Evolutionary conservation across 2,329 filamentous ascomycete genomes (phyloP), one percentile per base, ranked within the genome.

Genomic region (Stromatinia cepivora): DNA sequence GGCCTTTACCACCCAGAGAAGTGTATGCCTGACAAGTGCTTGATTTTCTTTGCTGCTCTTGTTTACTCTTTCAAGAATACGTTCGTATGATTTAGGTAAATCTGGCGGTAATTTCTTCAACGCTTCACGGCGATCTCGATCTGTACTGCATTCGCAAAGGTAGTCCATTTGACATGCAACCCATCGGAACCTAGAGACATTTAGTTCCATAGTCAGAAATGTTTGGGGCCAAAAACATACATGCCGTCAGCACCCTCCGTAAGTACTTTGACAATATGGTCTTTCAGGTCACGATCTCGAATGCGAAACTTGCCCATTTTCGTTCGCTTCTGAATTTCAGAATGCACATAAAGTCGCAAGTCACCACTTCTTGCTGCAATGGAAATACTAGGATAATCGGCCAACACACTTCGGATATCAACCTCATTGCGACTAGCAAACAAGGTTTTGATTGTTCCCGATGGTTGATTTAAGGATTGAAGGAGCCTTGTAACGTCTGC

Each of bases 1-100:
- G 17, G 42, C 42, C 5, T 59, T 3, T n/a, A 66, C 52, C 34
- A 75, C 69, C 72, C 73, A 76, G 25, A 61, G 64, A 13, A 77
- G 50, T 13, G 71, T 65, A 31, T 67, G 66, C 34, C 71, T 57
- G 7, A 77, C 75, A 36, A 77, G 42, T 7, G 54, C 45, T 50
- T 73, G 72, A n/a, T 75, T 71, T 7, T 67, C 61, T n/a, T 62
- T 57, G 13, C 54, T 74, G 28, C 72, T 71, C 17, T 66, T 69
- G 22, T 76, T 71, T 20, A 79, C 71, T 45, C 69, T 71, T 3
- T 73, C 68, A 13, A 80, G 70, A 11, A 77, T 79, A 52, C 74
- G 71, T n/a, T 72, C 71, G 42, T 79, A 77, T 2, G 73, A 76
- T 48, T 74, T 72, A 9, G 74, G 73, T 8, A 78, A 61, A 45